Evolutionary conservation across 2,329 filamentous ascomycete species (phyloP), one percentile per base, ranked within the genome.

Genomic region (Dendrostoma leiphaemia): DNA sequence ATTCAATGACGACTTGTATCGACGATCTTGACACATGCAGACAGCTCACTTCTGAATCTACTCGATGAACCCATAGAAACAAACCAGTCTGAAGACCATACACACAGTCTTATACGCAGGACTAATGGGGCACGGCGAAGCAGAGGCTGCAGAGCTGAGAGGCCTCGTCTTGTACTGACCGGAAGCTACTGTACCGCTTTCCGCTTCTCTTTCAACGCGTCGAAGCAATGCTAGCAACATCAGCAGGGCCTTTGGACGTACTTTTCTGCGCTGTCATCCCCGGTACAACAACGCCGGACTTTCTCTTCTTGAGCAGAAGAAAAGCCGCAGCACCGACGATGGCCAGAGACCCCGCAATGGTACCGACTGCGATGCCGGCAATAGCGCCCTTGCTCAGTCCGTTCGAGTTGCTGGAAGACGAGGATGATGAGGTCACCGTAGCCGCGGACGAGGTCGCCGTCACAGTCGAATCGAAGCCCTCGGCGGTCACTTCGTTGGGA

Each of bases 311-410:
- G 35, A 68, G 63, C 17, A 69, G 54, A 12, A 63, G 38, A 49
- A 64, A 69, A 2, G 66, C 68, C 26, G 68, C 51, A 3, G 49
- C 58, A 4, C 64, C 62, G 1, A 69, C 64, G 24, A 67, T 58
- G 12, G 60, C 62, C 8, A 68, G 60, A 3, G 65, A 66, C 8
- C 65, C 69, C 7, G 67, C 61, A 23, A 70, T 59, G 4, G 64
- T 63, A 21, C 70, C 70, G 8, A 71, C 68, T 10, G 69, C 68
- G 37, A 73, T 70, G 6, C 71, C 71, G 3, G 68, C 70, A 55
- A 67, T 70, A 47, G 66, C 68, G 12, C 70, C 70, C 4, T 38
- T 61, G 9, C 63, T 64, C 2, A 73, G 65, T 3, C 66, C 68
- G 7, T 60, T 59, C 2, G 52, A 53, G 38, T 28, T 43, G 8